Base-by-base conservation (phyloP, 2,329 filamentous ascomycete genomes). In the Aspergillus ochraceus region DNA sequence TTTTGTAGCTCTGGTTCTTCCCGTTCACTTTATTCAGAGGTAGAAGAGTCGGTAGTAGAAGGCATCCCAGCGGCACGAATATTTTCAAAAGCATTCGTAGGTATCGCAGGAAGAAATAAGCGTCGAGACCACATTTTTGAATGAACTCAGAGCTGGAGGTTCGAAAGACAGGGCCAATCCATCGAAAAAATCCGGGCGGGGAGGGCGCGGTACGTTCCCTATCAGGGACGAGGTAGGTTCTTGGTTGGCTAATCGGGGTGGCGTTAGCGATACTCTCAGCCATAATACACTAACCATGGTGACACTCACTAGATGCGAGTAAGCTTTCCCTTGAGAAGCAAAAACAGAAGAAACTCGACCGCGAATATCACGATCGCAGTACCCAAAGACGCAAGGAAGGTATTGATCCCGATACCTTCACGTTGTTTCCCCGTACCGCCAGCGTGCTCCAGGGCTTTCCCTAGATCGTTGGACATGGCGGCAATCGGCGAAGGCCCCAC, bases 41-140 rank as follows among this genome's bases (percentile, higher is more conserved):
- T 2, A 98, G 79, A 49, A 99, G 80, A 24, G 97, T 89, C 0
- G 95, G 95, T 56, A 97, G 81, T 29, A 96, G 88, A 54, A 97
- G 71, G 26, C 86, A 66, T 12, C 90, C 87, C 58, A 97, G 87
- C 1, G 95, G 92, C 45, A 96, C 79, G 73, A 99, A 98, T 63
- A 99, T 96, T 72, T 97, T 88, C 49, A 98, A 84, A 5, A 98
- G 86, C 70, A 91, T 90, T 62, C 89, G 87, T 26, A 93, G 84
- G 71, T 97, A 99, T 63, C 96, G 90, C 1, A 99, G 83, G 75
- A 99, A 99, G 80, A 98, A 97, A 78, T 97, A 99, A 70, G 94
- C 92, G 73, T 99, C 95, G 10, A 99, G 85, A 19, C 95, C 95
- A 67, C 94, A 97, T 76, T 97, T 96, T 55, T 94, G 89, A 69